These are phyloP conservation scores for Tolypocladium tropicale DNA, from an alignment of 2,329 filamentous ascomycete species.

Conservation along the genomic window DNA sequence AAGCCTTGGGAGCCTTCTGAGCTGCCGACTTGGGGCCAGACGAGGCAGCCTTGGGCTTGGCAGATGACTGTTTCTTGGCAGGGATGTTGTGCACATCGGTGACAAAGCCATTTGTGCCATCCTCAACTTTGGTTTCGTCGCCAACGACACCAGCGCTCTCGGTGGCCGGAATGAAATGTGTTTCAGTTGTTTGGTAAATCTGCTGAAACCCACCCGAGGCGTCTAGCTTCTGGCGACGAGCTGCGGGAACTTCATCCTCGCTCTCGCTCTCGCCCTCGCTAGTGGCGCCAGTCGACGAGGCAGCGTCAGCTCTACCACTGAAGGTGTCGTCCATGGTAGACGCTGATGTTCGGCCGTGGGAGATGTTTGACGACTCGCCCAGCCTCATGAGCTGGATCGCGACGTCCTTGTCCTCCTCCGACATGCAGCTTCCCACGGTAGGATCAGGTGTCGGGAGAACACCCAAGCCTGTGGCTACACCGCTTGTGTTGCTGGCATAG, in stretches of 20 bases:
- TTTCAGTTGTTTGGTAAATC: constrained; percentile 41
- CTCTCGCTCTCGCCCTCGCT: constrained; percentile 65
- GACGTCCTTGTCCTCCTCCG: constrained; percentile 87
- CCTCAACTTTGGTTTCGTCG: constrained; percentile 23
- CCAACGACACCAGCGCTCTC: constrained; percentile 30
- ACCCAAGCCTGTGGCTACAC: constrained; percentile 25
- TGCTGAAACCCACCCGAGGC: constrained; percentile 29
- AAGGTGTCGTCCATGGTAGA: constrained; percentile 91
- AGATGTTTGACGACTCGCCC: constrained; percentile 87
- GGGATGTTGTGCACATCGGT: constrained; percentile 30
- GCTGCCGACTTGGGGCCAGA: constrained; percentile 19
- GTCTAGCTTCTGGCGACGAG: constrained; percentile 49
- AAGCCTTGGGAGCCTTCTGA: constrained; percentile 31
- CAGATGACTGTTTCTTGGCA: constrained; percentile 22
- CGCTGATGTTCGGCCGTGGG: constrained; percentile 83
- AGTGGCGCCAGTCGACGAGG: constrained; percentile 77
- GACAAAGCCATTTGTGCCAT: constrained; percentile 22
- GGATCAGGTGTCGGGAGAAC: constrained; percentile 89
- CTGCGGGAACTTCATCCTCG: constrained; percentile 48
- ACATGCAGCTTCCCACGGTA: constrained; percentile 95
- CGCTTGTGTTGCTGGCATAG: constrained; percentile 35
- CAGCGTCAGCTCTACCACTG: constrained; percentile 76
- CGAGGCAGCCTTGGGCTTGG: constrained; percentile 29
- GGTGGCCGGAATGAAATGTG: constrained; percentile 40
- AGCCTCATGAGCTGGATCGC: constrained; percentile 94